Percentiles rank a stretch among this genome's conserved stretches.
Conservation (phyloP, 1,284 basidiomycete species). For the Sutorius eximius region DNA sequence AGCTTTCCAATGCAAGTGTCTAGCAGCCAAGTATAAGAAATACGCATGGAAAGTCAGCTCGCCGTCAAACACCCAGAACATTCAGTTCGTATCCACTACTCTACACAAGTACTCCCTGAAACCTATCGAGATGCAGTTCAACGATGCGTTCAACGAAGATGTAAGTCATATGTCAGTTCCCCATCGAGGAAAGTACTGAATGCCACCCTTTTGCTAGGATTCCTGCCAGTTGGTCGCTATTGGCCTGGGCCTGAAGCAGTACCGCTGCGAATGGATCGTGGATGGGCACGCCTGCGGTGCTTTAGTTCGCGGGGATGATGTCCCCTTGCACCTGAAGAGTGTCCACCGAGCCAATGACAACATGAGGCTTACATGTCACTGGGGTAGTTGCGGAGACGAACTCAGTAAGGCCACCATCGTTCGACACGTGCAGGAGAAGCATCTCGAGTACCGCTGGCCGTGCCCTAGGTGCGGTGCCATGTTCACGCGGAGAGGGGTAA, state of each 20-base stretch:
- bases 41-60: background rate
- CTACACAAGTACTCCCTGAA: background rate
- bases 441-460: slow-evolving; percentile 24
- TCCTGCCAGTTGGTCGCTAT: slow-evolving; percentile 13
- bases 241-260: background rate
- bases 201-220: slow-evolving; percentile 5
- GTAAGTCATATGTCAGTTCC: slow-evolving; percentile 4
- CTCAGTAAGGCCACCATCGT: slow-evolving; percentile 17
- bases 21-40: slow-evolving; percentile 16
- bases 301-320: slow-evolving; percentile 10
- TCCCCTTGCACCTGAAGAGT: slow-evolving; percentile 22
- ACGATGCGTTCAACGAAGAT: slow-evolving; percentile 15
- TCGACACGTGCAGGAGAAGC: slow-evolving; percentile 26
- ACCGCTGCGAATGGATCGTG: slow-evolving; percentile 11
- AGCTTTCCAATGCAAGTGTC: background rate
- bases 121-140: slow-evolving; percentile 11
- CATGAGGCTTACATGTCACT: slow-evolving; percentile 12
- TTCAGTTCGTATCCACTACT: background rate
- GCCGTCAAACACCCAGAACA: background rate
- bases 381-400: slow-evolving; percentile 15
- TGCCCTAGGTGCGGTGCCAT: slow-evolving; percentile 16
- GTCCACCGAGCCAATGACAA: slow-evolving; percentile 6
- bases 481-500: slow-evolving; percentile 23
- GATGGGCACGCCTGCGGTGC: slow-evolving; percentile 14
- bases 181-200: background rate